These are phyloP conservation scores for Cercospora brassicicola DNA, from an alignment of 2,329 filamentous ascomycete species.

Conservation along the genomic window DNA sequence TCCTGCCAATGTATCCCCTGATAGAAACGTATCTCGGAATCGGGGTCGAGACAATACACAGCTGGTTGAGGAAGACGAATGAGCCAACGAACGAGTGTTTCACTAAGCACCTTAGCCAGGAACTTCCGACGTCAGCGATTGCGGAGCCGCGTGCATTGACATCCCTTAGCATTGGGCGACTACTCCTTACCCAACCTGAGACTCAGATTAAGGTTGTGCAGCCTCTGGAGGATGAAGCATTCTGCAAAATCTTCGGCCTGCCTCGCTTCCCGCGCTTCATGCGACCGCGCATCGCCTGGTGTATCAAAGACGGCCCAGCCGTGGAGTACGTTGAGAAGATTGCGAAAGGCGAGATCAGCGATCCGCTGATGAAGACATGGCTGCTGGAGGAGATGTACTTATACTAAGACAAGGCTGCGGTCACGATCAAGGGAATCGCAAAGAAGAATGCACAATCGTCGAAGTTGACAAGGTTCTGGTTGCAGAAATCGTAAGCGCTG, in stretches of 20 bases:
- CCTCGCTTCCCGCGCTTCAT: neutral
- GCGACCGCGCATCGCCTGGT: neutral
- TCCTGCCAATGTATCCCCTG: neutral
- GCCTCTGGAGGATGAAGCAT: neutral
- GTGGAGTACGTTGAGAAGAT: neutral
- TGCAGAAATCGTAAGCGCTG: too few species aligned
- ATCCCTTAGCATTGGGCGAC: neutral
- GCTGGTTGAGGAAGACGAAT: neutral
- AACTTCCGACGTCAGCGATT: neutral
- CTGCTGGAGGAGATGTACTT: neutral
- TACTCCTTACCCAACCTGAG: neutral
- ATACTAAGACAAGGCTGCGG: neutral
- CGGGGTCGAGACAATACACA: neutral
- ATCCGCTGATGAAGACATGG: neutral
- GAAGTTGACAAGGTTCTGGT: too few species aligned
- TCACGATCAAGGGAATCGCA: neutral
- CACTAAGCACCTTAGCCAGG: neutral
- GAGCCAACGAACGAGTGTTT: neutral
- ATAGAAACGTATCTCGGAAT: neutral
- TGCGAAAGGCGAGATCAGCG: neutral
- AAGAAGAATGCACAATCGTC: too few species aligned
- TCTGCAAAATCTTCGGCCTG: neutral
- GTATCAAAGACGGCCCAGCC: neutral
- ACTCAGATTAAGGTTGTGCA: neutral
- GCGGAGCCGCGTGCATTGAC: neutral